Conservation (phyloP, 2,329 filamentous ascomycete genomes). For the Celoporthe dispersa region DNA sequence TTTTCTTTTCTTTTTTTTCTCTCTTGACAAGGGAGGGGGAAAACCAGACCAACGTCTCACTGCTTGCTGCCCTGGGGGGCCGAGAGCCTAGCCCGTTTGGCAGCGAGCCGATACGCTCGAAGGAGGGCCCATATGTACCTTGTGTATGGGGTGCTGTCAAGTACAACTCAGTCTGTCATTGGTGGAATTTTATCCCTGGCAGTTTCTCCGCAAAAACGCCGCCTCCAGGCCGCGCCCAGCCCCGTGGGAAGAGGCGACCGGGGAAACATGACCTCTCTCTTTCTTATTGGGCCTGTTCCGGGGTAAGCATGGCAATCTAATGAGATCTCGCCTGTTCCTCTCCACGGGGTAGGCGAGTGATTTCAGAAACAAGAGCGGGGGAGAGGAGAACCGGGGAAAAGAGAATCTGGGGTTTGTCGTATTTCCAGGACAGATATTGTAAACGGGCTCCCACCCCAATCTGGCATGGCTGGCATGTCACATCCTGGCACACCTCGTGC, state of each 20-base stretch:
- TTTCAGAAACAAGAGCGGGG: neutral
- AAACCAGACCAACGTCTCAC: neutral
- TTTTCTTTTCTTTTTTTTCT: neutral
- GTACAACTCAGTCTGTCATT: slow-evolving; percentile 10
- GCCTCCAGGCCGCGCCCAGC: slow-evolving; percentile 5
- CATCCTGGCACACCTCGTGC: slow-evolving; percentile 7
- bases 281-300: neutral
- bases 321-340: slow-evolving; percentile 1
- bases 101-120: slow-evolving; percentile 3
- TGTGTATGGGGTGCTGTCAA: too few relatives aligned
- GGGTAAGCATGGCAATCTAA: neutral
- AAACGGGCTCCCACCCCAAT: neutral
- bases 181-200: slow-evolving; percentile 18
- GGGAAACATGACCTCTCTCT: slow-evolving; percentile 5
- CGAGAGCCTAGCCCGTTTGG: neutral
- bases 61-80: neutral
- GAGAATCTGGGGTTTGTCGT: slow-evolving; percentile 11
- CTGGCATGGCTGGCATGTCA: slow-evolving; percentile 16
- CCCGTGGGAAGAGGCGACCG: neutral
- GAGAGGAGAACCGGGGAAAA: neutral
- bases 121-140: neutral
- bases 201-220: slow-evolving; percentile 20
- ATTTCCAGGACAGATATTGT: too few relatives aligned
- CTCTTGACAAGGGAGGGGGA: neutral
- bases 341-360: neutral